These are phyloP conservation scores for Globisporangium orthogonon DNA, from an alignment of 352 stramenopile species.

Conservation along the genomic window DNA sequence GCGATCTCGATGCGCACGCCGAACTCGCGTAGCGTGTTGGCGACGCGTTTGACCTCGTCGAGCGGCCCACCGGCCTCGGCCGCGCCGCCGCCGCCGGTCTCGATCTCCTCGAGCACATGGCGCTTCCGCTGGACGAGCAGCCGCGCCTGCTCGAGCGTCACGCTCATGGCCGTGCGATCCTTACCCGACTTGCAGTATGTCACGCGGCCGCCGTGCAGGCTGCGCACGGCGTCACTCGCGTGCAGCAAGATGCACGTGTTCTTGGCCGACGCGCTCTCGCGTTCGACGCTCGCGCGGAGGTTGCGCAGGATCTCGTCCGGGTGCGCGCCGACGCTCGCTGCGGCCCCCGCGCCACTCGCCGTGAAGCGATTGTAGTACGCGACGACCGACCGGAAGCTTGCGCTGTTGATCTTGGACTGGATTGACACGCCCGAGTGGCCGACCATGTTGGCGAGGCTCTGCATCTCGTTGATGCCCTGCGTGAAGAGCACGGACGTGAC, in stretches of 20 bases:
- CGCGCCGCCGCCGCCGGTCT: slow-evolving; percentile 28
- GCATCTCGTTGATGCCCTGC: slow-evolving; percentile 93
- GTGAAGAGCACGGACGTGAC: slow-evolving; percentile 82
- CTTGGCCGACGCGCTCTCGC: slow-evolving; percentile 74
- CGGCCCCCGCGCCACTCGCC: slow-evolving; percentile 27
- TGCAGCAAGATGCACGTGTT: slow-evolving; percentile 86
- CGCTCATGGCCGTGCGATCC: slow-evolving; percentile 96
- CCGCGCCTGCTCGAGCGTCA: slow-evolving; percentile 93
- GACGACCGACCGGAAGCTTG: slow-evolving; percentile 58
- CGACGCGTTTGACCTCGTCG: slow-evolving; percentile 71
- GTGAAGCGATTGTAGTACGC: slow-evolving; percentile 75
- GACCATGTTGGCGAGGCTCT: slow-evolving; percentile 89
- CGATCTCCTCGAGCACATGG: slow-evolving; percentile 70
- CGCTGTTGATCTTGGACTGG: slow-evolving; percentile 80
- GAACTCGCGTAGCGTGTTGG: slow-evolving; percentile 89
- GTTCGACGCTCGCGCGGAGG: slow-evolving; percentile 54
- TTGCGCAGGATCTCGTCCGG: slow-evolving; percentile 67
- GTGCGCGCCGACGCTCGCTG: slow-evolving; percentile 48
- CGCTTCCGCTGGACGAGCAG: slow-evolving; percentile 78
- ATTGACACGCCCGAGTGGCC: slow-evolving; percentile 74
- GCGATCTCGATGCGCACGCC: slow-evolving; percentile 93
- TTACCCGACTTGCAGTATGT: slow-evolving; percentile 99
- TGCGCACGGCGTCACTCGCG: slow-evolving; percentile 80
- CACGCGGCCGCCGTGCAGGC: slow-evolving; percentile 88
- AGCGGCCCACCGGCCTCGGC: slow-evolving; percentile 41